Base-by-base conservation (phyloP, 1,284 basidiomycete genomes). In the Kwoniella shivajii region DNA sequence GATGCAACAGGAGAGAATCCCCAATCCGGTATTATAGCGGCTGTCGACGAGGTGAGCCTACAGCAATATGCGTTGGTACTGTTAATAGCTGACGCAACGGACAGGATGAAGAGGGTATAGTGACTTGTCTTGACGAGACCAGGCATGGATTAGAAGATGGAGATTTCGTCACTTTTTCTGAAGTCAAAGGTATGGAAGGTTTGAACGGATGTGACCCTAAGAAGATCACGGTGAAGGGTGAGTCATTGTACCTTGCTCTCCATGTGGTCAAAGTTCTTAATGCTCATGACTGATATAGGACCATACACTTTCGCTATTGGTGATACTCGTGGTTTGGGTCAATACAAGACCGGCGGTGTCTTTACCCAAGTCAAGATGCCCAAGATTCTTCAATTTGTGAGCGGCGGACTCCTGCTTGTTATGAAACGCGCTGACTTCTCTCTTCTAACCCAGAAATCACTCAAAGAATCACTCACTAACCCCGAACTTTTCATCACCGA, bases 291-390 rank as follows among this genome's bases (percentile, higher is more conserved):
- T 14, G 26, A 2, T n/a, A 10, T 54, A 80, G 80, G 93, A 2
- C 94, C 93, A 0, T 98, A 97, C 75, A 96, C 93, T 1, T 98
- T 98, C 78, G 82, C 88, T 6, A 94, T 98, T 54, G 94, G 93
- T 4, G 90, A 96, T 75, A 96, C 92, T 1, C 85, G 86, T 24
- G 83, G 83, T 33, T 75, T 94, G 18, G 83, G 88, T 50, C 83
- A 86, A 45, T 99, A 99, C 81, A 86, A 88, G 71, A 80, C 85
- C 30, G 96, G 94, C 30, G 96, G 96, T 48, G 89, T 95, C 66
- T 99, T 99, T 76, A 94, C 91, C 16, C 96, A 99, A 79, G 92
- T 99, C 71, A 99, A 99, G 82, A 94, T 96, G 92, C 96, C 96
- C 22, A 97, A 96, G 81, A 84, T 92, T 59, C 82, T 99, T 54